A percentile compares a stretch with the other conserved stretches of the same genome.
Conservation (phyloP, 768 basidiomycete genomes). For the Pisolithus tinctorius region DNA sequence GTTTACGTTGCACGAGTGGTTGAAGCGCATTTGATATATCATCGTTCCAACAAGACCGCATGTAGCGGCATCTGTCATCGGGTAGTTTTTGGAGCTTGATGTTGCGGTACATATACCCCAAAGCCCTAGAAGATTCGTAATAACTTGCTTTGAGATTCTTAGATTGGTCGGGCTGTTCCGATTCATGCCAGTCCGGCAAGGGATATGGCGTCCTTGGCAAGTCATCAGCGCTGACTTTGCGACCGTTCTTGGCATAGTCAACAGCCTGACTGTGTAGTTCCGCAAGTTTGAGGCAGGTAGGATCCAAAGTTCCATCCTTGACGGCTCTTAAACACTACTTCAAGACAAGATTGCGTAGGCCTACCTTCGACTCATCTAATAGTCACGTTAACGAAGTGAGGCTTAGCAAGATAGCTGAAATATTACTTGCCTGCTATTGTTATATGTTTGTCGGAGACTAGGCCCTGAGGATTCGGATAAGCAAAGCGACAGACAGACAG, state of each 20-base stretch:
- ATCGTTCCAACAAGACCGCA: conserved; percentile 24
- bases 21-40: conserved; percentile 18
- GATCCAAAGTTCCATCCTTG: conserved; percentile 58
- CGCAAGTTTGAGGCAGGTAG: conserved; percentile 51
- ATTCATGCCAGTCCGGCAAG: conserved; percentile 72
- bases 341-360: not conserved
- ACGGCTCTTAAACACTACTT: not conserved
- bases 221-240: conserved; percentile 47
- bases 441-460: conserved; percentile 61
- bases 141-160: conserved; percentile 53
- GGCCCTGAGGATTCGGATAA: conserved; percentile 39
- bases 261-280: conserved; percentile 58
- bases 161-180: conserved; percentile 53
- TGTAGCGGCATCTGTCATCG: conserved; percentile 4
- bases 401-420: not conserved
- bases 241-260: conserved; percentile 76
- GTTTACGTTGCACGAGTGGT: conserved; percentile 16
- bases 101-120: conserved; percentile 65
- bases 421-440: conserved; percentile 55
- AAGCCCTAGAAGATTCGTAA: conserved; percentile 63
- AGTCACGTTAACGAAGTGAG: not conserved
- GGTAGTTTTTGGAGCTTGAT: conserved; percentile 40
- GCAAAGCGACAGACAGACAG: not conserved
- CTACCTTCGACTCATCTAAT: conserved; percentile 66
- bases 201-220: conserved; percentile 53